Evolutionary conservation across 139 green algal genomes (phyloP), one percentile per base, ranked within the genome.

Genomic region (Coelastrella sp.): DNA sequence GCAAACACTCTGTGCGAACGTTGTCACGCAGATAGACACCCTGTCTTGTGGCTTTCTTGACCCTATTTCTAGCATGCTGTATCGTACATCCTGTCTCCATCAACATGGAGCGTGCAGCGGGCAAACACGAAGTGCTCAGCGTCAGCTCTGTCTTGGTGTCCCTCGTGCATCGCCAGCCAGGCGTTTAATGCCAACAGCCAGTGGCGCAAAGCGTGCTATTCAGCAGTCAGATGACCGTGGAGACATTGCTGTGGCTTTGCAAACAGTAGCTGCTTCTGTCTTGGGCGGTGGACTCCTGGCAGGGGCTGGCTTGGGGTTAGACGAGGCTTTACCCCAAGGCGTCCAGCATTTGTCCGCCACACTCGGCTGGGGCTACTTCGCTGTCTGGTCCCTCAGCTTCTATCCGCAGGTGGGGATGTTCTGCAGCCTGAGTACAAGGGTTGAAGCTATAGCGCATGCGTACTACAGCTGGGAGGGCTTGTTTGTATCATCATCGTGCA

Each of bases 341-440:
- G 74, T 80, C 5, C 74, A 80, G 22, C 77, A 83, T 22, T 19
- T 83, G 54, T 65, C 47, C 10, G 54, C 77, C 5, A 32, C 77
- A n/a, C 79, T 92, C 3, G 91, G 92, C 17, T 93, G 92, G 93
- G 86, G 73, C 17, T 96, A 95, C 84, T 95, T 96, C 59, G 23
- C 71, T 3, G 87, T 89, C 3, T 96, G 94, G 94, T 90, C 71
- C 76, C 77, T 95, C 56, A 92, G 73, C 76, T 97, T 97, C 92
- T 91, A 79, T 16, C 84, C 84, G 20, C 84, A 89, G 83, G 83
- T 89, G 14, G 58, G 82, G 17, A 6, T 11, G 80, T 59, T 64
- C 80, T 56, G 13, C 58, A 73, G 60, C 80, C 54, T 96, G 94
- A 14, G 17, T 76, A 7, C 23, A 80, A 23, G 74, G 61, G 8